Evolutionary conservation across 495 filamentous ascomycete species (phyloP), one percentile per base, ranked within the genome.

Genomic region (Neurospora cerealis): DNA sequence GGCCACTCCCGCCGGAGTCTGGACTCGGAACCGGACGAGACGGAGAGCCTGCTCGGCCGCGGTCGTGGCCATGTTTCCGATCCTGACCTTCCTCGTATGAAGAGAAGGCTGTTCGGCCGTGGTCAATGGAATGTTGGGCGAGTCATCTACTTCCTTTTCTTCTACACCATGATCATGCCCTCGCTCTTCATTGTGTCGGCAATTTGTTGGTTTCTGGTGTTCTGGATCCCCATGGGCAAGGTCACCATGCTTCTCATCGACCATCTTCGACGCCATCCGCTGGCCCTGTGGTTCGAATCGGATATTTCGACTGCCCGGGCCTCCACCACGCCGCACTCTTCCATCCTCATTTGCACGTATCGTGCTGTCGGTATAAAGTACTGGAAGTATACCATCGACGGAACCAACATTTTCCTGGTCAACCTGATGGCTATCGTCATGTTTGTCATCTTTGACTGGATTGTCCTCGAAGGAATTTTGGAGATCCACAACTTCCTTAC

Each of bases 351-450:
- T 13, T 99, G 96, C 87, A 98, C 96, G 15, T 98, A 99, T 82
- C 93, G 96, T 74, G 96, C 95, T 38, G 95, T 95, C 17, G 96
- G 96, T 28, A 83, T 90, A 69, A 94, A 95, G 81, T 99, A 99
- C 83, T 99, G 96, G 94, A 99, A 98, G 81, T 99, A 99, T 81
- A 99, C 96, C 17, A 87, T 99, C 74, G 96, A 98, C 77, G 96
- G 96, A 71, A 98, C 96, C 66, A 99, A 99, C 83, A 95, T 99
- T 78, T 98, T 98, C 83, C 89, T 99, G 78, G 97, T 99, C 84
- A 99, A 99, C 79, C 87, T 99, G 62, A 92, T 98, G 82, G 90
- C 88, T 28, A 87, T 99, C 40, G 95, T 98, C 60, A 82, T 92
- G 21, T 97, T 99, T 77, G 93, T 93, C 78, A 95, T 98, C 75